Evolutionary conservation across 306 rosid genomes (phyloP), one percentile per base, ranked within the genome.

Genomic region (Quercus variabilis): DNA sequence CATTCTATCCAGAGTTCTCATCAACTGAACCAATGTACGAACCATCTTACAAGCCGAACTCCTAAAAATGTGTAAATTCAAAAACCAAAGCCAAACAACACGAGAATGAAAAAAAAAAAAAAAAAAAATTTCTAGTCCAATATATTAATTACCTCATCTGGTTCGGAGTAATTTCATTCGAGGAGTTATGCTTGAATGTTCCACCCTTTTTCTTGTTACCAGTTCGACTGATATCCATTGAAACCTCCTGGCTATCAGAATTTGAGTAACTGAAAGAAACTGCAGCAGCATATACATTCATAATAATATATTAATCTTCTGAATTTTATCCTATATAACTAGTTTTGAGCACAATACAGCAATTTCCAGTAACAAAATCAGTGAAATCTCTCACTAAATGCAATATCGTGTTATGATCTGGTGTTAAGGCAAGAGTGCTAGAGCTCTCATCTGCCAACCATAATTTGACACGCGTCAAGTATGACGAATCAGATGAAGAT

Each of bases 41-140:
- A 95, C 93, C 99, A 95, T 95, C 84, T 95, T 92, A 84, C 99
- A 95, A 31, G 98, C 99, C 84, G 99, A 92, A 81, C 98, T 95
- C 92, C 98, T 95, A 82, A 63, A 81, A 41, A 41, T 41, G 46
- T 1, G 3, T 7, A 8, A 5, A 19, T 63, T 63, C 10, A 15
- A 26, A 63, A 28, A 19, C n/a, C 19, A 20, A 21, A 19, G 35
- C 25, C 71, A 33, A 62, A 67, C 23, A 28, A 67, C 71, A 33
- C 1, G 15, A 67, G n/a, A 28, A 67, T 55, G 38, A 21, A 23
- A 23, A 23, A 23, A 23, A 23, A 23, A 23, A 23, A 23, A 23
- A 23, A 23, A 23, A 23, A 23, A 23, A 23, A 23, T 23, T 21
- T 23, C 69, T 6, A 76, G 55, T 77, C 64, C 77, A 69, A 35